A percentile compares a stretch with the other conserved stretches of the same genome.
These are phyloP conservation scores for Physcomitrellopsis africana DNA, from an alignment of 225 moss, liverwort and hornwort genomes.

Conservation along the genomic window DNA sequence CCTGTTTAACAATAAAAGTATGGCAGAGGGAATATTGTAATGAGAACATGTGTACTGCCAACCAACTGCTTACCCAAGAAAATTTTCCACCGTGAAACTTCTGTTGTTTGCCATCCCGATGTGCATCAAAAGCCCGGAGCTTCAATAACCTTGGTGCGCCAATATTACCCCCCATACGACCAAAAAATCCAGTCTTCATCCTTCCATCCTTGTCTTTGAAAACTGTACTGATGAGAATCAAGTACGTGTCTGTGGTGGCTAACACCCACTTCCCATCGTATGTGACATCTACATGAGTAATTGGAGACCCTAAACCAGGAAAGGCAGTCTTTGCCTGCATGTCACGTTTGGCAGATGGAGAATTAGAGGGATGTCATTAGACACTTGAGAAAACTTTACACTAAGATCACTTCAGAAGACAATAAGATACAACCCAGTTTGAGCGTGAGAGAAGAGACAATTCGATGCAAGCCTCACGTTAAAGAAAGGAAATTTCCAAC, in stretches of 20 bases:
- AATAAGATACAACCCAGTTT: not conserved
- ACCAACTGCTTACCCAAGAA: conserved; percentile 66
- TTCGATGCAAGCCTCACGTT: not conserved
- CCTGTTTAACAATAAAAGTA: not conserved
- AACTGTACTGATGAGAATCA: conserved; percentile 88
- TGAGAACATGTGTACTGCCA: not conserved
- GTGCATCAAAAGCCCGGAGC: conserved; percentile 78
- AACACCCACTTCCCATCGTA: conserved; percentile 96
- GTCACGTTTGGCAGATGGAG: conserved; percentile 12
- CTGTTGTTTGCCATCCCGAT: conserved; percentile 65
- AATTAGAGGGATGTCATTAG: not conserved
- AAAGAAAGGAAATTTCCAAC: not conserved
- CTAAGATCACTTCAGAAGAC: not conserved
- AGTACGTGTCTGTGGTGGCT: conserved; percentile 92
- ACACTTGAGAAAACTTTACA: not conserved
- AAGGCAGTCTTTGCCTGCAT: conserved; percentile 91
- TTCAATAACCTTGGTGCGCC: conserved; percentile 90
- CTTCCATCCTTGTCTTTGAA: conserved; percentile 92
- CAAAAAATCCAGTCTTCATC: conserved; percentile 78
- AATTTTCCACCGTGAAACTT: conserved; percentile 91
- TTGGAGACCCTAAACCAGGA: conserved; percentile 86
- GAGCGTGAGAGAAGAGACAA: not conserved
- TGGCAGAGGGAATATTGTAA: not conserved
- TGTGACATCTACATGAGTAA: conserved; percentile 97
- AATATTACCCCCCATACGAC: conserved; percentile 77